Base-by-base conservation (phyloP, 805 yeast genomes). In the Saccharomycopsis fermentans region DNA sequence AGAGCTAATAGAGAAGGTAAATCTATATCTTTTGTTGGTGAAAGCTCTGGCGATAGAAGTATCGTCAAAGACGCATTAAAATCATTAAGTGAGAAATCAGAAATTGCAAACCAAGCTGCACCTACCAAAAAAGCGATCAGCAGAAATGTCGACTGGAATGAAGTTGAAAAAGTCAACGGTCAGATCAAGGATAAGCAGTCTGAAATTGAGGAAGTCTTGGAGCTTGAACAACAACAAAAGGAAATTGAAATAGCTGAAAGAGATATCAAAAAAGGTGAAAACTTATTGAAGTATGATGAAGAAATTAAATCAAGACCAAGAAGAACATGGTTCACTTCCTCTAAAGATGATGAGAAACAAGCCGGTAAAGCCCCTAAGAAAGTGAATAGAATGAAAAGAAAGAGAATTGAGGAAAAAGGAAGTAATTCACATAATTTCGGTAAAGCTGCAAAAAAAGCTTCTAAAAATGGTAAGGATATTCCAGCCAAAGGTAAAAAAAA, bases 1-100 rank as follows among this genome's bases (percentile, higher is more conserved):
- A 89, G 99, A 81, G 99, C 97, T 55, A 98, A 98, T 21, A 82
- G 98, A 73, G 89, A 87, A 57, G 99, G 99, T 79, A 81, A 81
- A 58, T 87, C 97, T 52, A 86, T 94, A 47, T 85, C 97, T 1
- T 83, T 94, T 72, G 99, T 94, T 14, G 97, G 98, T 17, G 99
- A 94, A 69, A 76, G 87, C 0, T 76, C 89, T n/a, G 81, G 78
- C 59, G 99, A 94, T 63, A 83, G 99, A 72, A 74, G 79, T 54
- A 89, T 94, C 65, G 98, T 94, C n/a, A 90, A 88, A 69, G 89
- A 83, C 17, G 96, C 96, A 3, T 83, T 94, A 65, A 57, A 50
- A 47, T 26, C 56, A 16, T 47, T 57, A 12, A 55, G 40, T 11
- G 59, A 59, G 29, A 56, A 55, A 26, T 37, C 27, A n/a, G 36